Evolutionary conservation across 148 eudicot genomes (phyloP).

Genomic region (Suaeda aralocaspica): DNA sequence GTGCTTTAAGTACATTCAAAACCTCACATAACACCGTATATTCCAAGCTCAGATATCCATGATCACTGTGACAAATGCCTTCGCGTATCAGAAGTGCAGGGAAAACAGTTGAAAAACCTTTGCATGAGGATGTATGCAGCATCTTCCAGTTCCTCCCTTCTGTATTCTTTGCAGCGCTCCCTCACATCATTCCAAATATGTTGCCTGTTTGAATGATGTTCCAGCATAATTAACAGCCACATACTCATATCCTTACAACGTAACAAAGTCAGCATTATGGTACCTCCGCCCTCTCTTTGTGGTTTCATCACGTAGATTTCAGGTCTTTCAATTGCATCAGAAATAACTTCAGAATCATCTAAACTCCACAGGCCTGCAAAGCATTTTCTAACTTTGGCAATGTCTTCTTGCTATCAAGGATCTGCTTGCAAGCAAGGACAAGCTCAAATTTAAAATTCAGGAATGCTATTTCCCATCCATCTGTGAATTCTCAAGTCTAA

Average conservation of each 20-base stretch:
- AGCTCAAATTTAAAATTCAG: conserved; percentile 1
- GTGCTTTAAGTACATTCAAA: not conserved
- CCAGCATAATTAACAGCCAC: conserved; percentile 1
- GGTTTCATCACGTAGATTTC: conserved; percentile 93
- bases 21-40: conserved; percentile 82
- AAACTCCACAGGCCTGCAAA: conserved; percentile 97
- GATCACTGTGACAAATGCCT: conserved; percentile 65
- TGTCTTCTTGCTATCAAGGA: conserved; percentile 77
- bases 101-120: conserved; percentile 63
- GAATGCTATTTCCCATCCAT: not conserved
- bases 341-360: conserved; percentile 57
- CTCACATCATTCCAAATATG: conserved; percentile 76
- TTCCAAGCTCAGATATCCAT: conserved; percentile 86
- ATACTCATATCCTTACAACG: not conserved
- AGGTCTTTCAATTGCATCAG: conserved; percentile 79
- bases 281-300: conserved; percentile 99
- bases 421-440: conserved; percentile 41
- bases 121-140: conserved; percentile 98
- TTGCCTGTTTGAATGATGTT: conserved; percentile 46
- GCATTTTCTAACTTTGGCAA: conserved; percentile 71
- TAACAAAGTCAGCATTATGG: conserved; percentile 3
- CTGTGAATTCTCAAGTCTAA: not conserved
- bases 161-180: conserved; percentile 55
- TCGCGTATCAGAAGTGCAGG: conserved; percentile 66
- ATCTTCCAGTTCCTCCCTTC: conserved; percentile 61